Evolutionary conservation across 106 monocot species (phyloP).

Genomic region (Alisma plantagoaquatica): DNA sequence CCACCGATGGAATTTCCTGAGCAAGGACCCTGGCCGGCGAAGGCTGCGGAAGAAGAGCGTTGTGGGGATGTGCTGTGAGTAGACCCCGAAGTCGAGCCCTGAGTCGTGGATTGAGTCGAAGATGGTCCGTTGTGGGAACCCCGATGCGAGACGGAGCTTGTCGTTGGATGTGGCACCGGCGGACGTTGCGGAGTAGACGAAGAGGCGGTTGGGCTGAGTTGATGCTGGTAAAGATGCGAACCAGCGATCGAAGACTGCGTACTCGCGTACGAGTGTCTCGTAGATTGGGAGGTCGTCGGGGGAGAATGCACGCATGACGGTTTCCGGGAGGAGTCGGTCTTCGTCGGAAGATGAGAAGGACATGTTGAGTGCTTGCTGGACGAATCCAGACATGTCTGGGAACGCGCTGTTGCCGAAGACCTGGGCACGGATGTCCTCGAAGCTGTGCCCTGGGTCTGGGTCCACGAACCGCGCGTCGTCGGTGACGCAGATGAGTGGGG

Average conservation of each 20-base stretch:
- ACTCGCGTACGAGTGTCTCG: constrained; percentile 36
- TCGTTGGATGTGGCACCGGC: constrained; percentile 44
- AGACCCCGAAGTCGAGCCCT: constrained; percentile 45
- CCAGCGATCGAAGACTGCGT: constrained; percentile 80
- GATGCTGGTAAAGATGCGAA: constrained; percentile 70
- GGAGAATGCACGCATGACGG: constrained; percentile 62
- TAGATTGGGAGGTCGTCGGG: constrained; percentile 51
- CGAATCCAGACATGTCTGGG: constrained; percentile 79
- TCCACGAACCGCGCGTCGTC: constrained; percentile 55
- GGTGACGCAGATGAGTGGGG: constrained; percentile 51
- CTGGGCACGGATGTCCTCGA: constrained; percentile 46
- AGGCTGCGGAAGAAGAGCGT: constrained; percentile 57
- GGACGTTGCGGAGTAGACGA: constrained; percentile 78
- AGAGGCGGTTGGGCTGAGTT: constrained; percentile 83
- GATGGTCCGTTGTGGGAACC: constrained; percentile 79
- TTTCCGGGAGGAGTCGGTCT: constrained; percentile 13
- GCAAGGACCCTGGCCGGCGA: constrained; percentile 25
- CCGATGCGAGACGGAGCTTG: constrained; percentile 25
- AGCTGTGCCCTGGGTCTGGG: constrained; percentile 70
- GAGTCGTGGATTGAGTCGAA: constrained; percentile 63
- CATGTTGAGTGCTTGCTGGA: constrained; percentile 36
- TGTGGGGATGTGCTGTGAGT: constrained; percentile 54
- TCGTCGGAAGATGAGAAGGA: constrained; percentile 1
- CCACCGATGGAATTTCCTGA: constrained; percentile 24
- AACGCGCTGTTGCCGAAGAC: constrained; percentile 34